Conservation (phyloP, 495 filamentous ascomycete genomes). For the Articulospora tetracladia region DNA sequence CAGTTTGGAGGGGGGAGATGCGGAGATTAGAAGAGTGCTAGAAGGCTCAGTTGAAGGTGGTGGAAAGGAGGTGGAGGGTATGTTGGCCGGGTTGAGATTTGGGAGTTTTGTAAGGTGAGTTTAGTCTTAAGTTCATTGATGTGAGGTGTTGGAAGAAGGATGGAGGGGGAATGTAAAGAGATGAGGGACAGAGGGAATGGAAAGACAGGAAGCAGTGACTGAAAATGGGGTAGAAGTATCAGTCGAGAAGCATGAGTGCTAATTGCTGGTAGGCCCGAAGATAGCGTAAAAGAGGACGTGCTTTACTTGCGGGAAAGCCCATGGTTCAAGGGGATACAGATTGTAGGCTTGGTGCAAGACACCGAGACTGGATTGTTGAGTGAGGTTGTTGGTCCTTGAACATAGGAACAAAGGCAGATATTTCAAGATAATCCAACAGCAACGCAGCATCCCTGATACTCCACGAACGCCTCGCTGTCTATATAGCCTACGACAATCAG, state of each 20-base stretch:
- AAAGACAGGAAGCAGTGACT: too few species aligned
- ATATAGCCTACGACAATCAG: background rate
- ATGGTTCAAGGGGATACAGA: slow-evolving; percentile 22
- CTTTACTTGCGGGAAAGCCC: slow-evolving; percentile 9
- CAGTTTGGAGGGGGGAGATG: slow-evolving; percentile 11
- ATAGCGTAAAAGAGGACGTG: slow-evolving; percentile 23
- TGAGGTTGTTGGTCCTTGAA: slow-evolving; percentile 13
- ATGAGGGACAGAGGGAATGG: too few species aligned
- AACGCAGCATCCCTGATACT: background rate
- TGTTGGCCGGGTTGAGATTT: slow-evolving; percentile 9
- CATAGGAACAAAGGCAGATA: background rate
- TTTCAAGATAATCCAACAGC: background rate
- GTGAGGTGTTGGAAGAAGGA: background rate
- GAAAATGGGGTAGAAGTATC: too few species aligned
- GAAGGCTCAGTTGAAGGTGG: slow-evolving; percentile 6
- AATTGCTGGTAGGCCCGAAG: slow-evolving; percentile 6
- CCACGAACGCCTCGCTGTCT: slow-evolving; percentile 22
- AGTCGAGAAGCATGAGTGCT: background rate
- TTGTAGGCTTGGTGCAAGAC: slow-evolving; percentile 24
- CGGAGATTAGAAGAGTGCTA: slow-evolving; percentile 10
- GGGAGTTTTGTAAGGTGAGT: slow-evolving; percentile 14
- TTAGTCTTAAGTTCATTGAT: too few species aligned
- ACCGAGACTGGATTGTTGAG: slow-evolving; percentile 18
- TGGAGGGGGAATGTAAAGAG: too few species aligned
- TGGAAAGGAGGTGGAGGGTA: slow-evolving; percentile 1